These are phyloP conservation scores for Tanacetum coccineum DNA, from an alignment of 129 eudicot species.

Conservation along the genomic window DNA sequence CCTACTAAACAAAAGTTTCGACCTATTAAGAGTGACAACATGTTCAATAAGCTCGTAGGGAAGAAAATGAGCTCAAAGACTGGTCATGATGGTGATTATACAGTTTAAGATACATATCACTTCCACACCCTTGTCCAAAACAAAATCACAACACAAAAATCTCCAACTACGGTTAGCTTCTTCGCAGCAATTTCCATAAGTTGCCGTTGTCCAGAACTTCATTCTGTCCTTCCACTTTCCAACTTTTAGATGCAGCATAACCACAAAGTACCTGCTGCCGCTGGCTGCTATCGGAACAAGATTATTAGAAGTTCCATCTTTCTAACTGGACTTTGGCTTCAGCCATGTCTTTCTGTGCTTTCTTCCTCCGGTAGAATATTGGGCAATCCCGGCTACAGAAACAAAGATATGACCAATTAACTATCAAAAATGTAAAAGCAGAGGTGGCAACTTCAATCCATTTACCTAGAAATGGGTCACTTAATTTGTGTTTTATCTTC, in stretches of 20 bases:
- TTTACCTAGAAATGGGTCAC: too few species aligned
- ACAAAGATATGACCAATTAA: slow-evolving; percentile 1
- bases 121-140: background rate
- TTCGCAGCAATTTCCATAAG: background rate
- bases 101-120: background rate
- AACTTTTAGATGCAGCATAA: background rate
- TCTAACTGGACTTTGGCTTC: slow-evolving; percentile 95
- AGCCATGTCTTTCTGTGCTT: slow-evolving; percentile 99
- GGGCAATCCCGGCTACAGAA: slow-evolving; percentile 91
- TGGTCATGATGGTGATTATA: background rate
- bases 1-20: background rate
- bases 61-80: background rate
- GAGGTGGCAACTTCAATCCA: background rate
- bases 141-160: background rate
- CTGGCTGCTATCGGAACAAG: background rate
- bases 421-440: background rate
- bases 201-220: background rate
- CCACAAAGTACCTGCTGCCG: background rate
- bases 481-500: too few species aligned
- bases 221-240: background rate
- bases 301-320: slow-evolving; percentile 57
- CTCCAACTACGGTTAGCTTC: background rate
- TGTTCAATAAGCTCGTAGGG: background rate
- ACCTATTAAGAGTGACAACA: background rate
- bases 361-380: slow-evolving; percentile 94